A percentile compares a stretch with the other conserved stretches of the same genome.
These are phyloP conservation scores for Ploettnerulaceae sp. DNA, from an alignment of 2,329 filamentous ascomycete species.

Conservation along the genomic window DNA sequence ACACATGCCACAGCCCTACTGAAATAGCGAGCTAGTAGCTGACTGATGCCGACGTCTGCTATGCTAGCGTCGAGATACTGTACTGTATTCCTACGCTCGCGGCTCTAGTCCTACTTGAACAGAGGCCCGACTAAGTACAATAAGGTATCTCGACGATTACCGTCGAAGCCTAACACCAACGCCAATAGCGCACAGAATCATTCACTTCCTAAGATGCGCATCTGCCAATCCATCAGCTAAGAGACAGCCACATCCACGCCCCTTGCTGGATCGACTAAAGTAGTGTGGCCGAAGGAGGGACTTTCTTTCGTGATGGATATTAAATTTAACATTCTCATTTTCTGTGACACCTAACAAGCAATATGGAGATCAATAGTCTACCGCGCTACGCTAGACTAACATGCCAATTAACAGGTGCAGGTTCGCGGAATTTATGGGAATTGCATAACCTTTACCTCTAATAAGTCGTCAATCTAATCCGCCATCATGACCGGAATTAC, in stretches of 20 bases:
- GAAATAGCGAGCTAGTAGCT: not conserved
- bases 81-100: not conserved
- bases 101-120: not conserved
- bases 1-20: not conserved
- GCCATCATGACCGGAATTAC: slow-evolving; percentile 1
- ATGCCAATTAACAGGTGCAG: slow-evolving; percentile 8
- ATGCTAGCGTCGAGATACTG: not conserved
- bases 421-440: slow-evolving; percentile 3
- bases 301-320: not conserved
- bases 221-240: slow-evolving; percentile 8
- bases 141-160: no score
- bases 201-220: slow-evolving; percentile 9
- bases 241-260: not conserved
- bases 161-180: not conserved
- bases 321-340: not conserved
- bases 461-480: not conserved
- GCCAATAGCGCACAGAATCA: not conserved
- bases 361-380: slow-evolving; percentile 4
- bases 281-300: slow-evolving; percentile 1
- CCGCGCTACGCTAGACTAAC: not conserved
- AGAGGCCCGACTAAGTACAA: not conserved
- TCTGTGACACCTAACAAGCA: slow-evolving; percentile 7
- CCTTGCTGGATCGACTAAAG: not conserved
- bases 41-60: not conserved
- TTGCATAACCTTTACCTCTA: slow-evolving; percentile 6